Percentiles rank a stretch among this genome's conserved stretches.
These are phyloP conservation scores for Emmonsiellopsis sp. DNA, from an alignment of 2,329 filamentous ascomycete species.

Conservation along the genomic window DNA sequence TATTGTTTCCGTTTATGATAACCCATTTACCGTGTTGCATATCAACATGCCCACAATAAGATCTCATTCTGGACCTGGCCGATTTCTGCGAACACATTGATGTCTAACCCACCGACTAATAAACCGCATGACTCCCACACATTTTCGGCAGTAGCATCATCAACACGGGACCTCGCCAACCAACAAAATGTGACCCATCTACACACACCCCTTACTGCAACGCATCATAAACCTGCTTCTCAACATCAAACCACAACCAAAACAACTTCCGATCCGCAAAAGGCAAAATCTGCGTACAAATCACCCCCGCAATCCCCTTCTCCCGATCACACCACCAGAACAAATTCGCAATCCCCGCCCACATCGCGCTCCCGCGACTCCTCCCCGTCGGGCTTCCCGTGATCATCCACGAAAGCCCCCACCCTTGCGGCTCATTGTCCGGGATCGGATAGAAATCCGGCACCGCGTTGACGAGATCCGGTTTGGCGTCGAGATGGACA, in stretches of 20 bases:
- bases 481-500: constrained; percentile 37
- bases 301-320: constrained; percentile 46
- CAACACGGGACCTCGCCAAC: too few relatives aligned
- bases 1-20: too few relatives aligned
- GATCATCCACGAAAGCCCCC: constrained; percentile 53
- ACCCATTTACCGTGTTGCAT: too few relatives aligned
- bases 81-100: too few relatives aligned
- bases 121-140: too few relatives aligned
- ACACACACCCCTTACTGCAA: neutral
- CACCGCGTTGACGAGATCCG: constrained; percentile 38
- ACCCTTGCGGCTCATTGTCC: constrained; percentile 48
- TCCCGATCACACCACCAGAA: constrained; percentile 57
- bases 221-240: constrained; percentile 29
- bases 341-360: constrained; percentile 52
- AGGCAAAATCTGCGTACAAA: constrained; percentile 43
- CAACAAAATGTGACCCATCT: neutral
- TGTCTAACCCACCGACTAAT: too few relatives aligned
- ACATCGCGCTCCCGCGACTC: constrained; percentile 42
- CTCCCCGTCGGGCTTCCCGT: constrained; percentile 44
- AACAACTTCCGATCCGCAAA: constrained; percentile 37
- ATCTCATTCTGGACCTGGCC: too few relatives aligned
- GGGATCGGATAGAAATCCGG: constrained; percentile 42
- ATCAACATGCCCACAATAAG: too few relatives aligned
- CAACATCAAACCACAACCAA: constrained; percentile 31
- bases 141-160: too few relatives aligned